phyloP scores from a whole-genome alignment of 2,329 filamentous ascomycete genomes.

The Cladophialophora exuberans region DNA sequence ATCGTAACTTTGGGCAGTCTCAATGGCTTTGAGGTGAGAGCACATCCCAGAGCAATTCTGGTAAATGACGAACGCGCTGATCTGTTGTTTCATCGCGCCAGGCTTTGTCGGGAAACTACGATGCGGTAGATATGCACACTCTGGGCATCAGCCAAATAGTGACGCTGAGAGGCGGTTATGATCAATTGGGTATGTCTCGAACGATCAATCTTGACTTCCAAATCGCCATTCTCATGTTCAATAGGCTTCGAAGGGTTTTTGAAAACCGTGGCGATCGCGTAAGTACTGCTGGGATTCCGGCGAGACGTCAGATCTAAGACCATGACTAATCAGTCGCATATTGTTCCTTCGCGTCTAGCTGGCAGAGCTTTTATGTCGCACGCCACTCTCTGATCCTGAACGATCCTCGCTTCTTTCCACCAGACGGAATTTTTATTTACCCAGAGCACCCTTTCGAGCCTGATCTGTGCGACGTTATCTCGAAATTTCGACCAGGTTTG shows the following conservation, averaged over 20 bases:
- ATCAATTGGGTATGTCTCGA: constrained; percentile 12
- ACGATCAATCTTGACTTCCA: neutral
- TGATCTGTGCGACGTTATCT: constrained; percentile 15
- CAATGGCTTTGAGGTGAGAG: constrained; percentile 19
- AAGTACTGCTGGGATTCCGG: constrained; percentile 9
- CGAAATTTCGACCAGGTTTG: constrained; percentile 11
- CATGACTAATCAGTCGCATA: constrained; percentile 14
- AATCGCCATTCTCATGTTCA: neutral
- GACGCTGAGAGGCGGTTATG: constrained; percentile 10
- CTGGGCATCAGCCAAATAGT: constrained; percentile 22
- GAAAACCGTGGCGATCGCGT: constrained; percentile 18
- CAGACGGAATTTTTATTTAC: constrained; percentile 17
- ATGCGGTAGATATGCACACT: constrained; percentile 23
- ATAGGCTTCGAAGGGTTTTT: constrained; percentile 23
- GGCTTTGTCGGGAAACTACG: constrained; percentile 22
- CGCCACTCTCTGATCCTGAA: constrained; percentile 11
- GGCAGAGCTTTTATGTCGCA: constrained; percentile 20
- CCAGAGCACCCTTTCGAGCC: constrained; percentile 23
- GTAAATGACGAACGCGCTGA: neutral
- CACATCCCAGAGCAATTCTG: neutral
- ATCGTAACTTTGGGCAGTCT: constrained; percentile 18
- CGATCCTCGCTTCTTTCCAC: constrained; percentile 11
- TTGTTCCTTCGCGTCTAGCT: constrained; percentile 6
- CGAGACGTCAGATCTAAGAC: constrained; percentile 5
- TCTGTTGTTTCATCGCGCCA: neutral